These are phyloP conservation scores for Sistotremastrum niveocremeum DNA, from an alignment of 768 basidiomycete species.

Conservation along the genomic window DNA sequence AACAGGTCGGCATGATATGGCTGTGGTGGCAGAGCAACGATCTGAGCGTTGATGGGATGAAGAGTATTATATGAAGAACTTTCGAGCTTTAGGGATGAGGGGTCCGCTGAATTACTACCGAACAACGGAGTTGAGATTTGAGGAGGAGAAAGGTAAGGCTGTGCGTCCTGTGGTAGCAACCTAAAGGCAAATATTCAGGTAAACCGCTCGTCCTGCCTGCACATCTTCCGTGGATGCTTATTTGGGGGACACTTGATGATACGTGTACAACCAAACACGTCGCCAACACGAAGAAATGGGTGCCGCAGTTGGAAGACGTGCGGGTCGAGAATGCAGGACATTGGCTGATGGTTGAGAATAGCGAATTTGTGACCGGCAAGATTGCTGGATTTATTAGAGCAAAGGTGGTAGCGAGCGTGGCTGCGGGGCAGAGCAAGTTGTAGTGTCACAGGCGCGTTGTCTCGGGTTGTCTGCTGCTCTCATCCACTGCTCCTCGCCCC, in stretches of 20 bases:
- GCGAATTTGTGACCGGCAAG: slow-evolving; percentile 36
- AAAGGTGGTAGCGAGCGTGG: too few species aligned
- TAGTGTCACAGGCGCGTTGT: too few species aligned
- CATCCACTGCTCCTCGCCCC: too few species aligned
- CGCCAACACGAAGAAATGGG: slow-evolving; percentile 32
- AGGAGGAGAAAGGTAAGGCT: slow-evolving; percentile 42
- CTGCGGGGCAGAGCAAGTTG: too few species aligned
- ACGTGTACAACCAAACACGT: slow-evolving; percentile 32
- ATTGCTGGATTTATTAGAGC: slow-evolving; percentile 10
- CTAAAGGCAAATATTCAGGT: slow-evolving; percentile 22
- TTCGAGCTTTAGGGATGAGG: slow-evolving; percentile 38
- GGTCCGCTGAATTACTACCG: slow-evolving; percentile 74
- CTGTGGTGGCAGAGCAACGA: background rate
- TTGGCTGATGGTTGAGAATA: slow-evolving; percentile 56
- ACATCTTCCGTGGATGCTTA: slow-evolving; percentile 44
- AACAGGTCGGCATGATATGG: too few species aligned
- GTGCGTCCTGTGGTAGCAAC: slow-evolving; percentile 9
- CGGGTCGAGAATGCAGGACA: slow-evolving; percentile 45
- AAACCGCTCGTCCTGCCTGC: slow-evolving; percentile 30
- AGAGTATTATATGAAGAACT: slow-evolving; percentile 33
- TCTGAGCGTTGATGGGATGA: slow-evolving; percentile 33
- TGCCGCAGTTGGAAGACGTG: slow-evolving; percentile 36
- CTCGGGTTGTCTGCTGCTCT: too few species aligned
- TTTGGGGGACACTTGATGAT: slow-evolving; percentile 44
- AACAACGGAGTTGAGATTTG: slow-evolving; percentile 41